Percentiles rank a stretch among this genome's conserved stretches.
Conservation (phyloP, 2,329 filamentous ascomycete species). For the Incumbomyces delicatus region DNA sequence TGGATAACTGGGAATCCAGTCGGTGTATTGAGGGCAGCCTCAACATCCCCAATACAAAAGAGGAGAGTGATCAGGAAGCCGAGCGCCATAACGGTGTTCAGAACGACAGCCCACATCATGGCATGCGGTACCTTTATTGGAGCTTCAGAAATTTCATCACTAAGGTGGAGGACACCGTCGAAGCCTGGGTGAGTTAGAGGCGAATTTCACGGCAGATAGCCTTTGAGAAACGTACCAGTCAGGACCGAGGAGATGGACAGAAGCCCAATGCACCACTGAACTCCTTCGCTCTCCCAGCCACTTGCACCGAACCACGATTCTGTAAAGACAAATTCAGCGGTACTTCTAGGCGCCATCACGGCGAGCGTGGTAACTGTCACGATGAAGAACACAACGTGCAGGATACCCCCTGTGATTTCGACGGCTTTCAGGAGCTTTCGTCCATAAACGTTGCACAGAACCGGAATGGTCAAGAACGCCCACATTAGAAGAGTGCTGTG, state of each 20-base stretch:
- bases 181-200: no score
- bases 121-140: conserved; percentile 28
- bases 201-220: no score
- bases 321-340: conserved; percentile 33
- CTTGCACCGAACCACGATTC: conserved; percentile 32
- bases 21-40: conserved; percentile 24
- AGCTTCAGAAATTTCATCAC: conserved; percentile 35
- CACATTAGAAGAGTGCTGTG: conserved; percentile 39
- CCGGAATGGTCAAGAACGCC: conserved; percentile 25
- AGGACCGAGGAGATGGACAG: conserved; percentile 21
- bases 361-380: conserved; percentile 28
- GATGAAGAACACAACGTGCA: conserved; percentile 29
- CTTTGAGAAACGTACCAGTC: no score
- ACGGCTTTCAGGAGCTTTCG: conserved; percentile 23
- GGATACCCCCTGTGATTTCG: conserved; percentile 21
- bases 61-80: conserved; percentile 19
- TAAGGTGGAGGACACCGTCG: conserved; percentile 41
- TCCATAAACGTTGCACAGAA: conserved; percentile 28
- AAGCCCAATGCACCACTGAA: conserved; percentile 30
- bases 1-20: conserved; percentile 38
- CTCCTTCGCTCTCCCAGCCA: conserved; percentile 25
- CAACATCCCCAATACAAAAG: conserved; percentile 20
- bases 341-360: conserved; percentile 24
- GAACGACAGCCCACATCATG: conserved; percentile 25
- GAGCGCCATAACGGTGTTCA: conserved; percentile 24